Percentiles rank a stretch among this genome's conserved stretches.
Evolutionary conservation across 2,329 filamentous ascomycete genomes (phyloP).

Genomic region (Fusarium proliferatum): DNA sequence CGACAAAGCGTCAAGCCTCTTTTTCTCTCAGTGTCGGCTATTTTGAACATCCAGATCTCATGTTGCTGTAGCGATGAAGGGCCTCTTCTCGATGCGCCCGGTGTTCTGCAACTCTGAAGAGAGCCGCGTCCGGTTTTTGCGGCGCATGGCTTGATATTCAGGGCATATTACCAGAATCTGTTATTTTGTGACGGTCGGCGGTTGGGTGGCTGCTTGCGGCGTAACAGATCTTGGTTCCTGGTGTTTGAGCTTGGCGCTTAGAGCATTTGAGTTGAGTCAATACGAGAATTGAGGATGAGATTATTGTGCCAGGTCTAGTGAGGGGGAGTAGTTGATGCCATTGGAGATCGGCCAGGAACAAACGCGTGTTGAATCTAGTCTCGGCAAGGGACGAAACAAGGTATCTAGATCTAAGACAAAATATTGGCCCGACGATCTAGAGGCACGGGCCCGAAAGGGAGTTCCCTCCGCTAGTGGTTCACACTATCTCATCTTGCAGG

Average conservation of each 20-base stretch:
- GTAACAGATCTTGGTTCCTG: constrained; percentile 2
- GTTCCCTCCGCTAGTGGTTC: no score
- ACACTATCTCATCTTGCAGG: background rate
- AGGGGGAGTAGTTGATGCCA: background rate
- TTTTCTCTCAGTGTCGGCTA: background rate
- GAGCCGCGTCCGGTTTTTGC: background rate
- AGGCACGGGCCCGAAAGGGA: background rate
- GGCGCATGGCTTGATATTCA: constrained; percentile 17
- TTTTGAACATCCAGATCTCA: background rate
- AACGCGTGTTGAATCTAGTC: background rate
- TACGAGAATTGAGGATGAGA: background rate
- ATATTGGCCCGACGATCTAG: background rate
- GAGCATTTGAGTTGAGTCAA: background rate
- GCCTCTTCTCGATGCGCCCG: background rate
- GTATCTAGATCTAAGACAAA: background rate
- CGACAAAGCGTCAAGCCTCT: background rate
- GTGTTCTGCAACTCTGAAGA: background rate
- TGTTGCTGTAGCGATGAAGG: constrained; percentile 1
- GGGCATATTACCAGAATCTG: constrained; percentile 13
- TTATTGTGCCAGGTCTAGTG: background rate
- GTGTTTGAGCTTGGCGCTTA: background rate
- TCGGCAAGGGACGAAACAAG: background rate
- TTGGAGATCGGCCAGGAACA: background rate
- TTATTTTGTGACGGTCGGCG: background rate
- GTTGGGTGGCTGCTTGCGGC: constrained; percentile 21